phyloP scores from a whole-genome alignment of 805 yeast species.

The Blastobotrys peoriensis region DNA sequence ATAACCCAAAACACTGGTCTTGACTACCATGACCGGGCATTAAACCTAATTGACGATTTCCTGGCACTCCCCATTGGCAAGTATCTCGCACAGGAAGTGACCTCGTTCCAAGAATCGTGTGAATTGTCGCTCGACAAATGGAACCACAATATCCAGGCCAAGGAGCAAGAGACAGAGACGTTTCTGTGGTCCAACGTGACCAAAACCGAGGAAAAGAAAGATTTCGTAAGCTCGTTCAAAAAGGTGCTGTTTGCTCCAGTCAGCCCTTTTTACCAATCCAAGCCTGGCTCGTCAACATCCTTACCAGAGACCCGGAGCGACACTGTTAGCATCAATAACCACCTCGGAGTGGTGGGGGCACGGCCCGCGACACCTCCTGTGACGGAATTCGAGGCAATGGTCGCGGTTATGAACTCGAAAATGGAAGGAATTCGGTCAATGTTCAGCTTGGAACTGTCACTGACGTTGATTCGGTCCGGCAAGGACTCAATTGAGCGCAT shows the following conservation, averaged over 20 bases:
- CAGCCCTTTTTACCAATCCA: slow-evolving; percentile 14
- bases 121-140: slow-evolving; percentile 27
- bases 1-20: slow-evolving; percentile 34
- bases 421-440: slow-evolving; percentile 69
- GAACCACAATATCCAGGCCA: slow-evolving; percentile 31
- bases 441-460: slow-evolving; percentile 74
- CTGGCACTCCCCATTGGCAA: slow-evolving; percentile 24
- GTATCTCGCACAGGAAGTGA: slow-evolving; percentile 29
- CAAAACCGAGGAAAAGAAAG: slow-evolving; percentile 40
- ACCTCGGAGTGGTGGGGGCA: neutral
- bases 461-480: slow-evolving; percentile 63
- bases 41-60: slow-evolving; percentile 19
- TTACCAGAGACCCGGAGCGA: neutral
- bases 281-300: neutral
- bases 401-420: slow-evolving; percentile 69
- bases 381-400: slow-evolving; percentile 71
- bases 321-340: neutral
- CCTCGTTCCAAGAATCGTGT: slow-evolving; percentile 23
- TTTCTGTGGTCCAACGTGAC: slow-evolving; percentile 44
- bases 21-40: slow-evolving; percentile 26
- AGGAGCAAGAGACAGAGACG: slow-evolving; percentile 45
- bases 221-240: slow-evolving; percentile 46
- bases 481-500: slow-evolving; percentile 57
- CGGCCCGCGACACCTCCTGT: slow-evolving; percentile 28
- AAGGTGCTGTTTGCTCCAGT: slow-evolving; percentile 38